These are phyloP conservation scores for Cyanodermella asteris DNA, from an alignment of 2,329 filamentous ascomycete species.

Conservation along the genomic window DNA sequence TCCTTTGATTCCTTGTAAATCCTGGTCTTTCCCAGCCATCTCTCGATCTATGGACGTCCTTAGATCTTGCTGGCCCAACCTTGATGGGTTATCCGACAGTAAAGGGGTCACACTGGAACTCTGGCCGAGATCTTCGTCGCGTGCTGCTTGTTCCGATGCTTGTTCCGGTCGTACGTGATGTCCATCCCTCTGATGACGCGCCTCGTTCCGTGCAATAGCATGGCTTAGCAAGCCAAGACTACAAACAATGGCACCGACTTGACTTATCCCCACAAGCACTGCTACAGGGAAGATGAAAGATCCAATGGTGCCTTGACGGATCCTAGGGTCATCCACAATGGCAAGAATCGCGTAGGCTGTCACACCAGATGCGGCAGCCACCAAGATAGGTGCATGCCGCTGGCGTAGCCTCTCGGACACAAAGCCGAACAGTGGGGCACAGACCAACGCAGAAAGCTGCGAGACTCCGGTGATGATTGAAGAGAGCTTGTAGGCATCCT, in stretches of 20 bases:
- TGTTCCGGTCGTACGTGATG: too few relatives aligned
- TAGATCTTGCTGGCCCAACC: too few relatives aligned
- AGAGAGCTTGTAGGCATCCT: constrained; percentile 68
- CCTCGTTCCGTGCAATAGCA: constrained; percentile 41
- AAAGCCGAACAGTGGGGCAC: constrained; percentile 72
- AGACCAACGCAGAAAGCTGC: constrained; percentile 65
- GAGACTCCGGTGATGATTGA: constrained; percentile 74
- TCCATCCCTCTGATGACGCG: too few relatives aligned
- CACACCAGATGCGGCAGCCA: constrained; percentile 51
- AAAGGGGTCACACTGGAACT: too few relatives aligned
- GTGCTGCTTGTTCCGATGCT: too few relatives aligned
- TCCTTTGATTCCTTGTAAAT: constrained; percentile 76
- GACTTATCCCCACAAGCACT: constrained; percentile 65
- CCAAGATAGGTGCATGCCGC: constrained; percentile 52
- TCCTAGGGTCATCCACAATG: constrained; percentile 54
- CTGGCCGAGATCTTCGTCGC: too few relatives aligned
- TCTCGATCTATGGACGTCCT: too few relatives aligned
- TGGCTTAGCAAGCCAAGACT: constrained; percentile 72
- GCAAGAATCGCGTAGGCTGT: constrained; percentile 60
- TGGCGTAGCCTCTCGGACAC: constrained; percentile 45
- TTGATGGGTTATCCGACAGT: too few relatives aligned
- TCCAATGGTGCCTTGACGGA: constrained; percentile 44
- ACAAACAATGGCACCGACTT: constrained; percentile 92
- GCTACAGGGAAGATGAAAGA: constrained; percentile 54
- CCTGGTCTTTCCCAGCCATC: too few relatives aligned